Evolutionary conservation across 331 rosid genomes (phyloP).

Genomic region (Acacia concinna): DNA sequence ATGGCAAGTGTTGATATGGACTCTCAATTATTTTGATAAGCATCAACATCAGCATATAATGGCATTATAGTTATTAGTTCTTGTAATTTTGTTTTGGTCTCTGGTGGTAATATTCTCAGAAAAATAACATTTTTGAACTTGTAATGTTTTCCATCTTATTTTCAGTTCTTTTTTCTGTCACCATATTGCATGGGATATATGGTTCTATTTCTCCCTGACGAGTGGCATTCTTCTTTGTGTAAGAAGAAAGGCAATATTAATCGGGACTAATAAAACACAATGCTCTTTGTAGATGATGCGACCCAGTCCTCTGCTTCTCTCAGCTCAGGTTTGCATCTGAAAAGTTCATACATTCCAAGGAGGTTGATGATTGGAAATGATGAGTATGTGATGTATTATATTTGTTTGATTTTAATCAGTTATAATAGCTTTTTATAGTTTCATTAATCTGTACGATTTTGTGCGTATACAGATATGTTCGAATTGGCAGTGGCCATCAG

Average conservation of each 20-base stretch:
- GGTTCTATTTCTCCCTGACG: slow-evolving; percentile 4
- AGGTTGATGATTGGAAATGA: slow-evolving; percentile 92
- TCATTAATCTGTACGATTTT: slow-evolving; percentile 8
- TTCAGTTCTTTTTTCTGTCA: background rate
- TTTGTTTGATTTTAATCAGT: slow-evolving; percentile 26
- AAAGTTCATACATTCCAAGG: slow-evolving; percentile 62
- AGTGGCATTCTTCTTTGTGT: background rate
- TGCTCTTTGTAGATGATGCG: slow-evolving; percentile 56
- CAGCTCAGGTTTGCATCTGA: slow-evolving; percentile 53
- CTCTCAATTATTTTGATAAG: background rate
- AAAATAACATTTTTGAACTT: background rate
- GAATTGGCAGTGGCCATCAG: slow-evolving; percentile 91
- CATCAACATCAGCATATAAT: background rate
- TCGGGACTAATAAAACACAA: background rate
- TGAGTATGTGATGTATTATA: slow-evolving; percentile 64
- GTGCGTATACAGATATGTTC: slow-evolving; percentile 63
- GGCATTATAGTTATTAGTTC: background rate
- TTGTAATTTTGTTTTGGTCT: background rate
- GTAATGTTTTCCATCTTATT: background rate
- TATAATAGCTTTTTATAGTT: slow-evolving; percentile 1
- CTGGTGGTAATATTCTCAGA: background rate
- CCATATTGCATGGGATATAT: background rate
- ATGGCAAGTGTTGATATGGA: background rate
- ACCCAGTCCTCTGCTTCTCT: slow-evolving; percentile 47
- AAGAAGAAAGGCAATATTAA: background rate